Evolutionary conservation across 345 rosid genomes (phyloP).

Genomic region (Salix koriyanagi): DNA sequence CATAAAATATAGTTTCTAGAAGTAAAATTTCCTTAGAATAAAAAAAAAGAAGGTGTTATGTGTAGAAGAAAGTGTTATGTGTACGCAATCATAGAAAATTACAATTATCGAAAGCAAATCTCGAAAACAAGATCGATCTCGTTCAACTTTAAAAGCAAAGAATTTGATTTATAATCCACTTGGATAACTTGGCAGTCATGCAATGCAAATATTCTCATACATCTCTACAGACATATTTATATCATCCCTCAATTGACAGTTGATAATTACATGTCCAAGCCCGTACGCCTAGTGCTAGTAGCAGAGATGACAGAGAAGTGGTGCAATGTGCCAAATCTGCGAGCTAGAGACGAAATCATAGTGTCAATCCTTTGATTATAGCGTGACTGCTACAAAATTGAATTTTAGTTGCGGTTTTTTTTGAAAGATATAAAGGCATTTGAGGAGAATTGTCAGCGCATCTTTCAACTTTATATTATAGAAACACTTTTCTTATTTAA

Average conservation of each 20-base stretch:
- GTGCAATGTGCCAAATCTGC: not conserved
- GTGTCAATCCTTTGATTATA: not conserved
- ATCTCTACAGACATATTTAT: not conserved
- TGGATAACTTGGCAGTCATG: not conserved
- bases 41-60: too few relatives aligned
- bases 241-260: not conserved
- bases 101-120: not conserved
- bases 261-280: not conserved
- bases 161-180: not conserved
- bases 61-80: not conserved
- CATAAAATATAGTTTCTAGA: too few relatives aligned
- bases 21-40: too few relatives aligned
- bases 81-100: not conserved
- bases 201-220: not conserved
- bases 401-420: too few relatives aligned
- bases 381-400: too few relatives aligned
- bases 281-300: not conserved
- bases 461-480: too few relatives aligned
- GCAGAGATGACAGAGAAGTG: not conserved
- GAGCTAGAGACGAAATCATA: not conserved
- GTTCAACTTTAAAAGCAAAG: not conserved
- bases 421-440: too few relatives aligned
- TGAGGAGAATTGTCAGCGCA: too few relatives aligned
- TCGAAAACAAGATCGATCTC: not conserved
- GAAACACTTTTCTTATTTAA: too few relatives aligned